Evolutionary conservation across 176 grass and related monocot genomes (phyloP).

Genomic region (Carex parvula): DNA sequence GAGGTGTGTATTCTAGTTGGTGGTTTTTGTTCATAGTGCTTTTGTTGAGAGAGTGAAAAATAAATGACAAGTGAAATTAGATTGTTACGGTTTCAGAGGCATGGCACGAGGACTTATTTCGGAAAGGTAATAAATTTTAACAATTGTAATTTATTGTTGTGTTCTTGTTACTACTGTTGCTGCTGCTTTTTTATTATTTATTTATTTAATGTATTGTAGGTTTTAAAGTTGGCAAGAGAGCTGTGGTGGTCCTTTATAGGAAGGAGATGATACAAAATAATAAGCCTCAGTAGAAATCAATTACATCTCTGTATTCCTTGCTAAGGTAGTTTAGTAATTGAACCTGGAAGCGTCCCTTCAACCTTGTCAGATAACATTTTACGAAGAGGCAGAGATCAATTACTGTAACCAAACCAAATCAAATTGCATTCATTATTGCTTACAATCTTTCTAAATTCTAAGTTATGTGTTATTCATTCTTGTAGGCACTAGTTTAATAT

Average conservation of each 20-base stretch:
- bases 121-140: background rate
- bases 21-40: background rate
- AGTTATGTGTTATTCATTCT: no score
- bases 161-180: background rate
- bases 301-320: no score
- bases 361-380: no score
- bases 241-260: background rate
- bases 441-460: no score
- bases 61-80: background rate
- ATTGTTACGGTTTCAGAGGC: background rate
- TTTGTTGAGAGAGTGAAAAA: slow-evolving; percentile 4
- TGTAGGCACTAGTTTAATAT: no score
- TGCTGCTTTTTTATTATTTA: background rate
- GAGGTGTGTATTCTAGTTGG: background rate
- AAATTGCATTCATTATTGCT: no score
- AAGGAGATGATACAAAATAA: slow-evolving; percentile 7
- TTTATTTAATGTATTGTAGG: slow-evolving; percentile 11
- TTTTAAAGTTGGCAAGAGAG: slow-evolving; percentile 7
- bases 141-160: background rate
- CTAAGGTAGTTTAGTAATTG: no score
- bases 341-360: no score
- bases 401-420: no score
- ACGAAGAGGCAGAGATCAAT: no score
- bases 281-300: background rate
- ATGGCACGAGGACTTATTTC: background rate